Conservation (phyloP, 2,329 filamentous ascomycete species). For the Cladobotryum mycophilum region DNA sequence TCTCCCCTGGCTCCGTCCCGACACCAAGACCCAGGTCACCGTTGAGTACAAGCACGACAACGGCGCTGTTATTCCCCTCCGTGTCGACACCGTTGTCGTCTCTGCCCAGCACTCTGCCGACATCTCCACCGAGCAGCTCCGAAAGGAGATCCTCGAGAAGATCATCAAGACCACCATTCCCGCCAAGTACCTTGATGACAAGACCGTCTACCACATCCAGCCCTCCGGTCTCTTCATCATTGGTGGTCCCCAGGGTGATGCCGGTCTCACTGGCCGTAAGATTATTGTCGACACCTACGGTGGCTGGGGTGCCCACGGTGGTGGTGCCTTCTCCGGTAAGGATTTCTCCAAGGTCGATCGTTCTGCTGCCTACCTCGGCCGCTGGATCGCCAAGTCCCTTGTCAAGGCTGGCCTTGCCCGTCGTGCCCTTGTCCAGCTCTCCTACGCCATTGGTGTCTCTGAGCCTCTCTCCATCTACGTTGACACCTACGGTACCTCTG, state of each 20-base stretch:
- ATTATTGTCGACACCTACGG: slow-evolving; percentile 99
- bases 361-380: slow-evolving; percentile 92
- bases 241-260: slow-evolving; percentile 97
- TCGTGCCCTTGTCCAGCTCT: slow-evolving; percentile 93
- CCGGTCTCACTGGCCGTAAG: slow-evolving; percentile 97
- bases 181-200: slow-evolving; percentile 81
- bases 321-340: slow-evolving; percentile 99
- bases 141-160: slow-evolving; percentile 94
- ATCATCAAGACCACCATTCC: slow-evolving; percentile 95
- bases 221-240: slow-evolving; percentile 98
- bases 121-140: slow-evolving; percentile 85
- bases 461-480: slow-evolving; percentile 98
- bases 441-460: slow-evolving; percentile 97
- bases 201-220: slow-evolving; percentile 97
- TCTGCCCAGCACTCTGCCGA: slow-evolving; percentile 88
- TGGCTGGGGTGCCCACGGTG: slow-evolving; percentile 99
- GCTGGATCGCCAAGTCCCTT: slow-evolving; percentile 99
- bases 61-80: slow-evolving; percentile 83
- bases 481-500: slow-evolving; percentile 92
- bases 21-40: slow-evolving; percentile 99
- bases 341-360: slow-evolving; percentile 99
- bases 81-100: slow-evolving; percentile 95
- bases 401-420: slow-evolving; percentile 83
- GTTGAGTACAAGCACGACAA: slow-evolving; percentile 97
- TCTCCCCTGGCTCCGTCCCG: slow-evolving; percentile 90